phyloP scores from a whole-genome alignment of 495 filamentous ascomycete species.

The Achaetomiella virescens region DNA sequence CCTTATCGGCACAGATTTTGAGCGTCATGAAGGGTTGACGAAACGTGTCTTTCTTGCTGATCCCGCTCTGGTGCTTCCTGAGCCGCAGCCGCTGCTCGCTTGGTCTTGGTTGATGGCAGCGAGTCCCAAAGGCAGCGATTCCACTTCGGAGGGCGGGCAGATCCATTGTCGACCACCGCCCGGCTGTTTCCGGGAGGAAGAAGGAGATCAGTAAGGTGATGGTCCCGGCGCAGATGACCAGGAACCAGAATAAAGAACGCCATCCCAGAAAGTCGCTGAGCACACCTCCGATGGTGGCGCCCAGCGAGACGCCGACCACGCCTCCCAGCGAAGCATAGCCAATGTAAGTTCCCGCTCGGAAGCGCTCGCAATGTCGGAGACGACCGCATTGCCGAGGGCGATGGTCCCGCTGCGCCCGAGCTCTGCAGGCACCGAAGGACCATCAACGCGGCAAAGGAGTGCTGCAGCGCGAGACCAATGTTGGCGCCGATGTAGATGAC shows the following conservation, averaged over 20 bases:
- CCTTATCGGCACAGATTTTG: constrained; percentile 42
- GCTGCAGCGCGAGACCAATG: constrained; percentile 47
- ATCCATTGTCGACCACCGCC: constrained; percentile 52
- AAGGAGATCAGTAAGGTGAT: constrained; percentile 30
- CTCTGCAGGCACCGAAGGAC: constrained; percentile 52
- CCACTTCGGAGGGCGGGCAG: background rate
- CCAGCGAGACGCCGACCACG: constrained; percentile 28
- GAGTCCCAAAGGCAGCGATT: constrained; percentile 33
- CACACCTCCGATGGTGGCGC: constrained; percentile 51
- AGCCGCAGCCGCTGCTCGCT: background rate
- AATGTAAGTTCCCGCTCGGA: constrained; percentile 47
- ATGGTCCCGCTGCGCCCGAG: constrained; percentile 46
- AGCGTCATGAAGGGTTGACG: constrained; percentile 42
- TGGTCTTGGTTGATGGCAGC: constrained; percentile 41
- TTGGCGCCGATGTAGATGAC: constrained; percentile 51
- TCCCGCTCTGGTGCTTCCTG: background rate
- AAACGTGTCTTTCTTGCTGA: background rate
- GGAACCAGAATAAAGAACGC: constrained; percentile 57
- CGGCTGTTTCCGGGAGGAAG: constrained; percentile 50
- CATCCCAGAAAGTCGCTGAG: constrained; percentile 40
- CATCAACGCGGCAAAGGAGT: constrained; percentile 45
- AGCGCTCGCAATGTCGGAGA: constrained; percentile 48
- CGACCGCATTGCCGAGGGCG: constrained; percentile 49
- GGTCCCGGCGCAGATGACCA: constrained; percentile 36
- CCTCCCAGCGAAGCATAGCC: constrained; percentile 34